Evolutionary conservation across 495 filamentous ascomycete genomes (phyloP).

Genomic region (Trichoderma virens): DNA sequence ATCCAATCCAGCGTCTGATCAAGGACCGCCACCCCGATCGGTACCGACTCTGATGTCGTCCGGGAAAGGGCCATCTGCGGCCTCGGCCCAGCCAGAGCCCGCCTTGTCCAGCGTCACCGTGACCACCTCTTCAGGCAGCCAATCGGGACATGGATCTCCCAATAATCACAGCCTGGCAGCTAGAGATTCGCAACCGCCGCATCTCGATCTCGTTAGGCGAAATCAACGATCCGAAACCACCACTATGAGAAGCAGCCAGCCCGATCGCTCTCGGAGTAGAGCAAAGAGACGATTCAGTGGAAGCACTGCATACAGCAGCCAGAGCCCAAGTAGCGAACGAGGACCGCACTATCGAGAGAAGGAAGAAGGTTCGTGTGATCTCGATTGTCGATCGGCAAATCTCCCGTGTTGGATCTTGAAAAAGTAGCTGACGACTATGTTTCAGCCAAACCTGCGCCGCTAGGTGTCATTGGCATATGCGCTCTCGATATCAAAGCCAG

Average conservation of each 20-base stretch:
- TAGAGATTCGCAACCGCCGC: slow-evolving; percentile 28
- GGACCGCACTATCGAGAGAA: slow-evolving; percentile 35
- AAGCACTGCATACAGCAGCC: slow-evolving; percentile 67
- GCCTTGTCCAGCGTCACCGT: slow-evolving; percentile 46
- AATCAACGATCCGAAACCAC: slow-evolving; percentile 14
- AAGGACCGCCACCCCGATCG: slow-evolving; percentile 23
- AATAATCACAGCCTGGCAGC: slow-evolving; percentile 35
- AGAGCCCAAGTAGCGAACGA: slow-evolving; percentile 53
- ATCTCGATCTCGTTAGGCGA: slow-evolving; percentile 28
- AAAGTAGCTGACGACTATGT: background rate
- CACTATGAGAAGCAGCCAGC: slow-evolving; percentile 20
- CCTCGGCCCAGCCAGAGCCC: slow-evolving; percentile 37
- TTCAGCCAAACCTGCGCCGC: slow-evolving; percentile 35
- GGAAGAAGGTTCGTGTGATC: slow-evolving; percentile 29
- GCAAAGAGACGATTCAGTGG: slow-evolving; percentile 67
- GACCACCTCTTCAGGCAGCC: slow-evolving; percentile 42
- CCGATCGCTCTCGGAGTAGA: slow-evolving; percentile 61
- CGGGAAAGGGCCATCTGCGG: slow-evolving; percentile 25
- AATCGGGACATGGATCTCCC: slow-evolving; percentile 18
- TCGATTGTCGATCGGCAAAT: background rate
- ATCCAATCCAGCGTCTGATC: slow-evolving; percentile 35
- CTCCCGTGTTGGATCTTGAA: background rate
- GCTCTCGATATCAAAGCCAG: slow-evolving; percentile 92
- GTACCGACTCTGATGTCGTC: slow-evolving; percentile 33
- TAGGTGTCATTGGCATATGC: slow-evolving; percentile 77